Percentiles rank a stretch among this genome's conserved stretches.
phyloP scores from a whole-genome alignment of 306 rosid species.

The Benincasa hispida region DNA sequence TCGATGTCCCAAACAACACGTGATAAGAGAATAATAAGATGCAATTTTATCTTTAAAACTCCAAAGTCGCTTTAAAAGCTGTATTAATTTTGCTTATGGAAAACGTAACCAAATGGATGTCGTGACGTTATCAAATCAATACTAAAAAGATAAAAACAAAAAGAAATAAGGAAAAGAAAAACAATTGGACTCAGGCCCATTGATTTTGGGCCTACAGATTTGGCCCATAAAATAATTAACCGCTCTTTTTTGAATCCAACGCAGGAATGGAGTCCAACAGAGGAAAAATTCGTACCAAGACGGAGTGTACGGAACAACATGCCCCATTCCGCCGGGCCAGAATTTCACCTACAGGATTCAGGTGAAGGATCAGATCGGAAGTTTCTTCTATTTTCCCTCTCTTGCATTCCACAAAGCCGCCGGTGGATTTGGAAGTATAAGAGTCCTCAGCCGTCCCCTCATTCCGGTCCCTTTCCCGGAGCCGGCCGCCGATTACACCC shows the following conservation, averaged over 20 bases:
- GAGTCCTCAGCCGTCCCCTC: conserved; percentile 69
- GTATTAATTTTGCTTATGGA: background rate
- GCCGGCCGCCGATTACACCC: conserved; percentile 51
- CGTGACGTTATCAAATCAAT: background rate
- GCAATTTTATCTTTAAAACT: background rate
- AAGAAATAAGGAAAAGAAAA: background rate
- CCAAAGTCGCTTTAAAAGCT: background rate
- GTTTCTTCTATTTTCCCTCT: conserved; percentile 82
- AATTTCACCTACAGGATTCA: conserved; percentile 83
- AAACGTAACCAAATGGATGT: background rate
- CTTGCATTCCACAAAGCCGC: conserved; percentile 78
- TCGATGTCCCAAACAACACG: background rate
- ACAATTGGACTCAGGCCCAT: background rate
- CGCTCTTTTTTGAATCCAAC: background rate
- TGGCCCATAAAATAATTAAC: background rate
- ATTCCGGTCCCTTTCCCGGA: conserved; percentile 92
- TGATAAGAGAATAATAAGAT: background rate
- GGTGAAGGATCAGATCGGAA: conserved; percentile 85
- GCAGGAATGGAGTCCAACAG: conserved; percentile 80
- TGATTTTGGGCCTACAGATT: background rate
- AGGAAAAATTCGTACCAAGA: conserved; percentile 80
- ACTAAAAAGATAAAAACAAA: too few relatives aligned
- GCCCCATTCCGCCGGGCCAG: conserved; percentile 86
- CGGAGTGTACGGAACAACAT: conserved; percentile 78
- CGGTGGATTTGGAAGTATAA: conserved; percentile 73